phyloP scores from a whole-genome alignment of 345 rosid genomes.

The Heritiera fomes region DNA sequence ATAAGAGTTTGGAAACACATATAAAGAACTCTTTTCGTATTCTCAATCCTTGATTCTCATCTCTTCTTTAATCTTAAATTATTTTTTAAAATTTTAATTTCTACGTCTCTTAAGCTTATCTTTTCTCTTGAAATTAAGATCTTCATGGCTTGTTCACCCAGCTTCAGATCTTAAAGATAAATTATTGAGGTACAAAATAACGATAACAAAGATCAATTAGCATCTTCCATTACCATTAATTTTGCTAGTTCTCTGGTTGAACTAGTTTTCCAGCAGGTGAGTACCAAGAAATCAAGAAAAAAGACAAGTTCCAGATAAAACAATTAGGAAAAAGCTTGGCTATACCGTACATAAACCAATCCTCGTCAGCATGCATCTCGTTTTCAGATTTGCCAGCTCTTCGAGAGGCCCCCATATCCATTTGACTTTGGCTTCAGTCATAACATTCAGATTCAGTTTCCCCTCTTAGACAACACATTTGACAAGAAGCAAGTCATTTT shows the following conservation, averaged over 20 bases:
- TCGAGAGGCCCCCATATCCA: conserved; percentile 1
- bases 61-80: too few relatives aligned
- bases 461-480: not conserved
- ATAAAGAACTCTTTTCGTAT: too few relatives aligned
- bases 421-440: not conserved
- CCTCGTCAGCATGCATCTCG: conserved; percentile 13
- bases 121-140: too few relatives aligned
- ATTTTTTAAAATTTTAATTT: too few relatives aligned
- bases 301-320: conserved; percentile 15
- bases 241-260: not conserved
- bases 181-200: too few relatives aligned
- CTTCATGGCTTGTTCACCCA: too few relatives aligned
- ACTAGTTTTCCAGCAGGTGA: not conserved
- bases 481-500: not conserved
- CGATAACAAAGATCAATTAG: not conserved
- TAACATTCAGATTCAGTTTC: not conserved
- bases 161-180: too few relatives aligned
- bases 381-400: conserved; percentile 22
- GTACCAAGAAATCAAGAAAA: not conserved
- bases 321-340: not conserved
- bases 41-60: too few relatives aligned
- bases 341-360: not conserved
- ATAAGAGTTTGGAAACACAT: too few relatives aligned
- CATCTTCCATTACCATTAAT: not conserved
- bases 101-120: too few relatives aligned